phyloP scores from a whole-genome alignment of 371 early-diverging fungal species.

The Apophysomyces variabilis region DNA sequence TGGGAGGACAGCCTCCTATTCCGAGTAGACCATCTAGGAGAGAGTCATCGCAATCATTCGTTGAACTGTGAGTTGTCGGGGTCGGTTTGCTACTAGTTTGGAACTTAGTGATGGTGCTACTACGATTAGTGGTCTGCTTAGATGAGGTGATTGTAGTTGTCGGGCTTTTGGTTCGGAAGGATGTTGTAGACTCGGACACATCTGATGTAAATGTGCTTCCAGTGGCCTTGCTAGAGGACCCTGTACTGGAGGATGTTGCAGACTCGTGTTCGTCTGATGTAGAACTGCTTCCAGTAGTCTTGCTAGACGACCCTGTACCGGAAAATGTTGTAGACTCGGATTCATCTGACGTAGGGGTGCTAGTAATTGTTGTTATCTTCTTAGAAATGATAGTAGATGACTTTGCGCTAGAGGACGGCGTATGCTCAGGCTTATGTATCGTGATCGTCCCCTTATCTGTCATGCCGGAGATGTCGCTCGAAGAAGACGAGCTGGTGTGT shows the following conservation, averaged over 20 bases:
- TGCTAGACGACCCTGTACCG: no score
- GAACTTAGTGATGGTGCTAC: not conserved
- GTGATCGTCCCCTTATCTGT: no score
- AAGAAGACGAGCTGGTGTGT: no score
- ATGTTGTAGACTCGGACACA: no score
- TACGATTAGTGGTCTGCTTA: not conserved
- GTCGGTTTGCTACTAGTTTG: not conserved
- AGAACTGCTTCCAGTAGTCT: no score
- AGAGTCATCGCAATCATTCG: not conserved
- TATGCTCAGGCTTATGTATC: not conserved
- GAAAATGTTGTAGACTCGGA: not conserved
- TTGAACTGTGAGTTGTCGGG: conserved; percentile 6
- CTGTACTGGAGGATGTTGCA: no score
- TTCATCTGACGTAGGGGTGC: not conserved
- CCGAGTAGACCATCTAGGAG: not conserved
- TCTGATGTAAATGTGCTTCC: no score
- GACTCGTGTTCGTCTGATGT: not conserved
- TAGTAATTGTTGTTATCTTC: not conserved
- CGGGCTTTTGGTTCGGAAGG: no score
- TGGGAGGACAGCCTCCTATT: conserved; percentile 14
- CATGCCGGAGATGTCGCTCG: no score
- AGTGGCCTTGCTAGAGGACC: no score
- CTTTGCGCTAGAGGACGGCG: not conserved
- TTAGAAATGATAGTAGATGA: conserved; percentile 6
- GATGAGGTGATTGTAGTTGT: no score